phyloP scores from a whole-genome alignment of 2,329 filamentous ascomycete genomes.

The Colletotrichum scovillei region DNA sequence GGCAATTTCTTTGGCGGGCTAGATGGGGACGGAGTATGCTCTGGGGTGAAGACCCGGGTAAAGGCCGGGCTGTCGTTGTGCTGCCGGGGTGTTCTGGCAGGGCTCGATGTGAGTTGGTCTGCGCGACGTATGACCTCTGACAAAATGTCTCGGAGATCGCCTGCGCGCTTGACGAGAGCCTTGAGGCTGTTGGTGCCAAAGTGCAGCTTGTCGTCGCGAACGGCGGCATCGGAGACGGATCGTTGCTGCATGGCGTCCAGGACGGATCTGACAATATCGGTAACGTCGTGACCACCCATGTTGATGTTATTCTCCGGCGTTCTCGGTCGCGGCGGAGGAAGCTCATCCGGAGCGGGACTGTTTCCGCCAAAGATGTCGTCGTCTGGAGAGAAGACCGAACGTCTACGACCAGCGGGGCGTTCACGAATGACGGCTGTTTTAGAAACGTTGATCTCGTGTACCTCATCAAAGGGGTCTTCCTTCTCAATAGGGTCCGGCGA shows the following conservation, averaged over 20 bases:
- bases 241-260: conserved; percentile 73
- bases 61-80: conserved; percentile 72
- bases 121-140: conserved; percentile 70
- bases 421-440: conserved; percentile 66
- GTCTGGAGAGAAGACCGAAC: conserved; percentile 73
- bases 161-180: conserved; percentile 72
- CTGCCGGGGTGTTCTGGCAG: conserved; percentile 61
- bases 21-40: conserved; percentile 64
- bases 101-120: conserved; percentile 69
- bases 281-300: conserved; percentile 50
- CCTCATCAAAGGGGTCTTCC: conserved; percentile 55
- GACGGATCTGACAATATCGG: conserved; percentile 68
- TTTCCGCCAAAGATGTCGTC: conserved; percentile 73
- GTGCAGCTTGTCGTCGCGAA: conserved; percentile 66
- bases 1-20: conserved; percentile 64
- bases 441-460: conserved; percentile 54
- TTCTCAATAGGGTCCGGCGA: conserved; percentile 50
- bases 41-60: conserved; percentile 67
- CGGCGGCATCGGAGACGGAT: conserved; percentile 53
- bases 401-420: conserved; percentile 62
- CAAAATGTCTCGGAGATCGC: conserved; percentile 67
- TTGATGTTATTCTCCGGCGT: conserved; percentile 51
- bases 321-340: conserved; percentile 51
- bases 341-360: conserved; percentile 56
- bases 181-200: conserved; percentile 78